Base-by-base conservation (phyloP, 1,284 basidiomycete genomes). In the Omphalotus olearius region DNA sequence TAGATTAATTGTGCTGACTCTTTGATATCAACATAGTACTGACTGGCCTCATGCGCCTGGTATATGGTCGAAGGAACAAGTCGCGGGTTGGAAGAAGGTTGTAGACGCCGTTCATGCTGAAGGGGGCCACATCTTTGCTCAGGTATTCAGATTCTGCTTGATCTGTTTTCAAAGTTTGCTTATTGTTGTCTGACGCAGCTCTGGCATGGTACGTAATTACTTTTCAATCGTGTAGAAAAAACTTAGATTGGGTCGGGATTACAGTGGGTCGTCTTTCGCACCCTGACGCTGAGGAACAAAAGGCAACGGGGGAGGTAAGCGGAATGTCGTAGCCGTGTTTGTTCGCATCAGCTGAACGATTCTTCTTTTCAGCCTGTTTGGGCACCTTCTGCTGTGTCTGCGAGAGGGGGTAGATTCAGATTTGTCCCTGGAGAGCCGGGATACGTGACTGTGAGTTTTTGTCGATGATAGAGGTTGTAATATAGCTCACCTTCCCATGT, bases 371-470 rank as follows among this genome's bases (percentile, higher is more conserved):
- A 66, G 63, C 68, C 67, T n/a, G 66, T 69, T 3, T 68, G 66
- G 37, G 69, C 54, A 3, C 69, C 69, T 5, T 70, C 68, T 14
- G 66, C 64, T 7, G 65, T 69, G 10, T 20, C 66, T 14, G 67
- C 69, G 16, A 58, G 68, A 26, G 69, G 68, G 10, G 69, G 68
- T n/a, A 68, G 66, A 57, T 63, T 71, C 65, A 52, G 68, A 56
- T 56, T 71, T 61, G 28, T 70, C 55, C 54, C 68, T 56, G 59
- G 67, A 50, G 18, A 49, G 51, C 58, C 66, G 18, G 66, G 68
- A 45, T 70, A 70, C 53, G 64, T 68, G 9, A 66, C 65, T 23
- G 69, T 69, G 39, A 40, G 59, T 57, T 23, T 17, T 4, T 36
- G 11, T 23, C 23, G 4, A 9, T 6, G 23, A 20, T 37, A 20